Evolutionary conservation across 768 basidiomycete species (phyloP).

Genomic region (Filobasidium wieringae): DNA sequence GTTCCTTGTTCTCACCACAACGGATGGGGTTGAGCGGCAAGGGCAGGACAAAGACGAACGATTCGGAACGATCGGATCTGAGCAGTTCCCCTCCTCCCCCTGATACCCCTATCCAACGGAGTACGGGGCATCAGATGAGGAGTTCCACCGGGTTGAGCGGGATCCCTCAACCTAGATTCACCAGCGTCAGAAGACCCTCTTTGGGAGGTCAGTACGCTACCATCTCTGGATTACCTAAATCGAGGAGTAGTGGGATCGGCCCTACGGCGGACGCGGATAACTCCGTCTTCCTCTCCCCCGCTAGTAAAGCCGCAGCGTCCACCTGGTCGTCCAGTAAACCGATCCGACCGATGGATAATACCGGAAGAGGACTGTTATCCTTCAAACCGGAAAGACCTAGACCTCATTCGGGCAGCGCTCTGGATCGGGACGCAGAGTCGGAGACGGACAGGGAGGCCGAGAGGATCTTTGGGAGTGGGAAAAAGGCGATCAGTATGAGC

Average conservation of each 20-base stretch:
- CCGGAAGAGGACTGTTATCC: not conserved
- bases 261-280: not conserved
- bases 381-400: not conserved
- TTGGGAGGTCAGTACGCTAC: not conserved
- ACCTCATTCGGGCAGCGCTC: not conserved
- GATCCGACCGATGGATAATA: not conserved
- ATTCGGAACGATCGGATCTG: not conserved
- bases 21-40: not conserved
- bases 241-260: not conserved
- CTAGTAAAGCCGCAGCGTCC: not conserved
- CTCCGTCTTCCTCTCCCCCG: not conserved
- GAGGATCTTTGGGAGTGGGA: not conserved
- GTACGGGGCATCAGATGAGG: not conserved
- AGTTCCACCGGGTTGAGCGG: not conserved
- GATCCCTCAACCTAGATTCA: not conserved
- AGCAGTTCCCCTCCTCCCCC: conserved; percentile 9
- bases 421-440: not conserved
- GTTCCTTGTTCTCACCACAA: not conserved
- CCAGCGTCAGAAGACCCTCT: not conserved
- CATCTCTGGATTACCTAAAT: not conserved
- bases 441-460: not conserved
- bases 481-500: conserved; percentile 2
- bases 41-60: not conserved
- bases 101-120: conserved; percentile 9
- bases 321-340: not conserved